Evolutionary conservation across 1,284 basidiomycete species (phyloP).

Genomic region (Fomitopsis pinicola): DNA sequence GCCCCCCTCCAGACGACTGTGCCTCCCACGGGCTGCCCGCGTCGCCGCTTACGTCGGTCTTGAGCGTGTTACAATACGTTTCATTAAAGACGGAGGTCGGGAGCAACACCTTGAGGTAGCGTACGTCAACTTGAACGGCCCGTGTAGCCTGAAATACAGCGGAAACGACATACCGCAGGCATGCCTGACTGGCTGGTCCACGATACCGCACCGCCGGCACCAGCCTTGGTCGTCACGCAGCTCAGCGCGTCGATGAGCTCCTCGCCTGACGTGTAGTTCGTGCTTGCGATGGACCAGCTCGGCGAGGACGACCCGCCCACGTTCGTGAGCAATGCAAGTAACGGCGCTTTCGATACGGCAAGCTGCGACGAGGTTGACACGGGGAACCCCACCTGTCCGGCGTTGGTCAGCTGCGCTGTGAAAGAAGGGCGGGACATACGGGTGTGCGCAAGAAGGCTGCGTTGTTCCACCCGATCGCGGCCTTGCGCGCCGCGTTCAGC

Average conservation of each 20-base stretch:
- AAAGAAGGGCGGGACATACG: neutral
- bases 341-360: slow-evolving; percentile 58
- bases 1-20: neutral
- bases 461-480: slow-evolving; percentile 39
- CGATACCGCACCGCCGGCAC: slow-evolving; percentile 39
- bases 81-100: slow-evolving; percentile 20
- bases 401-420: neutral
- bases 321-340: slow-evolving; percentile 67
- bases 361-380: slow-evolving; percentile 38
- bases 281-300: slow-evolving; percentile 44
- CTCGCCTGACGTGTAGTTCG: slow-evolving; percentile 42
- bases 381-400: slow-evolving; percentile 43
- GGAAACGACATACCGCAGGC: slow-evolving; percentile 33
- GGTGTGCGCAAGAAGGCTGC: slow-evolving; percentile 49
- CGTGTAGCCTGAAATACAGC: too few relatives aligned
- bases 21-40: neutral
- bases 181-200: slow-evolving; percentile 31
- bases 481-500: slow-evolving; percentile 60
- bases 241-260: slow-evolving; percentile 60
- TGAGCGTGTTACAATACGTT: slow-evolving; percentile 4
- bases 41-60: neutral
- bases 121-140: neutral
- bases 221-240: slow-evolving; percentile 44
- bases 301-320: slow-evolving; percentile 38
- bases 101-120: slow-evolving; percentile 16